phyloP scores from a whole-genome alignment of 225 moss, liverwort and hornwort species.

The Neckera pumila region DNA sequence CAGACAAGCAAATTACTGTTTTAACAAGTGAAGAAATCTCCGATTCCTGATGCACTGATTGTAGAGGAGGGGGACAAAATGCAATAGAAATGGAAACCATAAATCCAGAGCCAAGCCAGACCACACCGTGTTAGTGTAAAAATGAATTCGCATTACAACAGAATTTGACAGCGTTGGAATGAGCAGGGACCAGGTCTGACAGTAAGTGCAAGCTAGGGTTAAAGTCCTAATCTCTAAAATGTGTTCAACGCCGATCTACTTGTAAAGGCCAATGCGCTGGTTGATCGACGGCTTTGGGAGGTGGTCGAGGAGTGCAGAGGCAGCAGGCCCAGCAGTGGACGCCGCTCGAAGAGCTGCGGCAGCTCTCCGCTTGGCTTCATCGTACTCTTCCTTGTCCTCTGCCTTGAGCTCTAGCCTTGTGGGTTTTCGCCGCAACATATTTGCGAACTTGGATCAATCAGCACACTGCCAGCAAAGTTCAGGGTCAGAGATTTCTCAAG shows the following conservation, averaged over 20 bases:
- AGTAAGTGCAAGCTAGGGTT: not conserved
- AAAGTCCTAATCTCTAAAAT: not conserved
- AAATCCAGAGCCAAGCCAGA: not conserved
- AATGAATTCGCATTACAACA: not conserved
- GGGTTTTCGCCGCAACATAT: constrained; percentile 61
- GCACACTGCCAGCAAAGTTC: not conserved
- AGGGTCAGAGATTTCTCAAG: not conserved
- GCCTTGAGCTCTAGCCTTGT: constrained; percentile 55
- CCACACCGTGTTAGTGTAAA: not conserved
- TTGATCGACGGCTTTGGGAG: constrained; percentile 32
- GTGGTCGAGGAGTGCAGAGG: constrained; percentile 34
- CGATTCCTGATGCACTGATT: not conserved
- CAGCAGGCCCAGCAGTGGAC: constrained; percentile 24
- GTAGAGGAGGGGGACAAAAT: not conserved
- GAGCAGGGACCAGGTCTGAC: not conserved
- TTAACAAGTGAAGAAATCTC: not conserved
- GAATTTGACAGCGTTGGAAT: not conserved
- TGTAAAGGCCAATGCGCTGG: constrained; percentile 52
- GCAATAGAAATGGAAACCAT: not conserved
- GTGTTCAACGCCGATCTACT: constrained; percentile 4
- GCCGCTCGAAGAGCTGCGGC: constrained; percentile 33
- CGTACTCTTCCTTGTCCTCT: constrained; percentile 61
- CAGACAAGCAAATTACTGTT: not conserved
- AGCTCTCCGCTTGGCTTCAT: constrained; percentile 53
- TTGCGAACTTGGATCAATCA: not conserved